phyloP scores from a whole-genome alignment of 306 rosid species.

The Lablab purpureus region DNA sequence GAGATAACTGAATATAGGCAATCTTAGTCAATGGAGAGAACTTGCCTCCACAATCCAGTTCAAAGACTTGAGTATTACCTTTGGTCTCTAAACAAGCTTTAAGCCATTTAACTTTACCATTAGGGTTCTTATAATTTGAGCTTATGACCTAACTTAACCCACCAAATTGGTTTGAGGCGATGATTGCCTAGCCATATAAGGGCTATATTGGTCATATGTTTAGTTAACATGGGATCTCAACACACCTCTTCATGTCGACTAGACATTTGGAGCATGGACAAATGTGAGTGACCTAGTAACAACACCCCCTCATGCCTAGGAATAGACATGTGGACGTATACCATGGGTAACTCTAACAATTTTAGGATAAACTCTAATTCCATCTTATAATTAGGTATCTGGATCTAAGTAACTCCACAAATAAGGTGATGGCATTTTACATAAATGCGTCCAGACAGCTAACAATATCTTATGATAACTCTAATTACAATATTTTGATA shows the following conservation, averaged over 20 bases:
- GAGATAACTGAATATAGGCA: not conserved
- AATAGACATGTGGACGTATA: not conserved
- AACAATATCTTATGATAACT: not conserved
- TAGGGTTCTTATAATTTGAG: not conserved
- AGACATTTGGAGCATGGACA: not conserved
- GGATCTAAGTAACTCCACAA: not conserved
- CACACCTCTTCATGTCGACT: not conserved
- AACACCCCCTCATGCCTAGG: not conserved
- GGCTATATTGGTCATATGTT: too few species aligned
- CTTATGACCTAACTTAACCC: not conserved
- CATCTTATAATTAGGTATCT: not conserved
- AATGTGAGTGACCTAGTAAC: not conserved
- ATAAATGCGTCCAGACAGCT: not conserved
- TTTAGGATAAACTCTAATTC: not conserved
- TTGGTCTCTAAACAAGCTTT: not conserved
- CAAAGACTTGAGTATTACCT: not conserved
- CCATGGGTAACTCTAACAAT: not conserved
- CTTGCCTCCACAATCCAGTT: not conserved
- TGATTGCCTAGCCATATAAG: not conserved
- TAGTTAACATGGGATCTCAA: too few species aligned
- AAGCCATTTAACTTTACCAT: not conserved
- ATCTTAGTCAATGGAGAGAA: not conserved
- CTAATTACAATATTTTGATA: not conserved
- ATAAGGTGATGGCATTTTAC: not conserved
- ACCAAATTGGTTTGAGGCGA: not conserved